phyloP scores from a whole-genome alignment of 2,329 filamentous ascomycete species.

The Pseudonectria buxi region DNA sequence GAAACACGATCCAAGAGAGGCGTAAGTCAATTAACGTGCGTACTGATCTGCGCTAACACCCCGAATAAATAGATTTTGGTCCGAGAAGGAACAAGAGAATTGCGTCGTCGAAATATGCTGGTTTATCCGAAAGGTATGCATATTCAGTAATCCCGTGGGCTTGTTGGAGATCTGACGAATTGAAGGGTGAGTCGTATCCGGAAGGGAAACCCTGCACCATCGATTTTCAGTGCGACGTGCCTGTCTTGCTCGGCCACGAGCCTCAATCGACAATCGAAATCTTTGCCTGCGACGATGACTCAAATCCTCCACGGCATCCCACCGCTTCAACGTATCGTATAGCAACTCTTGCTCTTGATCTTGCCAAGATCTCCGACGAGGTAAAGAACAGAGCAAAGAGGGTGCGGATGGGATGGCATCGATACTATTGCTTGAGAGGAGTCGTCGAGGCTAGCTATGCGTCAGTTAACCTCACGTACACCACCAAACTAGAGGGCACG shows the following conservation, averaged over 20 bases:
- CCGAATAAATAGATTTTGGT: conserved; percentile 26
- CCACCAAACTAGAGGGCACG: conserved; percentile 31
- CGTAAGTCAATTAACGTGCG: conserved; percentile 18
- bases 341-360: conserved; percentile 29
- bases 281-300: conserved; percentile 28
- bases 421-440: conserved; percentile 31
- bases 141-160: background rate
- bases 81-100: conserved; percentile 30
- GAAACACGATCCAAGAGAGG: conserved; percentile 30
- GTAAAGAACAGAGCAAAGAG: conserved; percentile 25
- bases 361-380: conserved; percentile 27
- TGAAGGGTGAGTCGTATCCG: conserved; percentile 30
- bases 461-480: conserved; percentile 33
- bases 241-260: conserved; percentile 26
- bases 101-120: conserved; percentile 33
- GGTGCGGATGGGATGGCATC: conserved; percentile 29
- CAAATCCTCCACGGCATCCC: conserved; percentile 24
- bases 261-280: conserved; percentile 34
- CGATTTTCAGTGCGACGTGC: conserved; percentile 33
- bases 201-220: conserved; percentile 30
- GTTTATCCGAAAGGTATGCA: conserved; percentile 32
- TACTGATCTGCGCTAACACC: conserved; percentile 8
- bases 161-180: background rate
- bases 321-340: conserved; percentile 24
- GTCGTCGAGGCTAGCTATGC: conserved; percentile 32